Conservation (phyloP, 306 rosid genomes). For the Glycine latifolia region DNA sequence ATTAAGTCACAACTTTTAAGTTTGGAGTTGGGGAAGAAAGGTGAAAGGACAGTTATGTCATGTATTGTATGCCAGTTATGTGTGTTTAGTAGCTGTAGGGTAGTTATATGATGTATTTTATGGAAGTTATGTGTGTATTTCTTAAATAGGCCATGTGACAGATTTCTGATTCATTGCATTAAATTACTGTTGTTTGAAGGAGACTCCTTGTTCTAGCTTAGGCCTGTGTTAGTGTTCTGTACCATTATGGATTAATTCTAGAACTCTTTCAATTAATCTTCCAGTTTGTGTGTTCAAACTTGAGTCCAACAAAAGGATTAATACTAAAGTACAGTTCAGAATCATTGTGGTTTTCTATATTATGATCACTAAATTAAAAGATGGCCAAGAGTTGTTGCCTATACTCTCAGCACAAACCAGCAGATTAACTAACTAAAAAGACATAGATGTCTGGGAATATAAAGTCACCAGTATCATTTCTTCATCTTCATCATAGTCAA, state of each 20-base stretch:
- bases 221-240: background rate
- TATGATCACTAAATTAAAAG: conserved; percentile 32
- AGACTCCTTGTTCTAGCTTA: background rate
- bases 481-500: conserved; percentile 55
- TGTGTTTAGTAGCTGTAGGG: background rate
- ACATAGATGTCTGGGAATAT: conserved; percentile 12
- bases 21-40: background rate
- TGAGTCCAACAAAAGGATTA: too few relatives aligned
- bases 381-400: conserved; percentile 29
- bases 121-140: background rate
- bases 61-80: background rate
- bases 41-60: background rate
- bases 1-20: background rate
- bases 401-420: conserved; percentile 21
- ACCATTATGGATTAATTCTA: background rate
- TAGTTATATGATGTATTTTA: background rate
- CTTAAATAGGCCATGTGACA: background rate
- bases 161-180: too few relatives aligned
- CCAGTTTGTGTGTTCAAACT: background rate
- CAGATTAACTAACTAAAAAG: conserved; percentile 26
- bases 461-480: conserved; percentile 63
- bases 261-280: background rate
- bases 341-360: conserved; percentile 4
- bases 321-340: background rate
- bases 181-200: background rate